Base-by-base conservation (phyloP, 108 stramenopile species). In the Hondaea fermentalgiana region DNA sequence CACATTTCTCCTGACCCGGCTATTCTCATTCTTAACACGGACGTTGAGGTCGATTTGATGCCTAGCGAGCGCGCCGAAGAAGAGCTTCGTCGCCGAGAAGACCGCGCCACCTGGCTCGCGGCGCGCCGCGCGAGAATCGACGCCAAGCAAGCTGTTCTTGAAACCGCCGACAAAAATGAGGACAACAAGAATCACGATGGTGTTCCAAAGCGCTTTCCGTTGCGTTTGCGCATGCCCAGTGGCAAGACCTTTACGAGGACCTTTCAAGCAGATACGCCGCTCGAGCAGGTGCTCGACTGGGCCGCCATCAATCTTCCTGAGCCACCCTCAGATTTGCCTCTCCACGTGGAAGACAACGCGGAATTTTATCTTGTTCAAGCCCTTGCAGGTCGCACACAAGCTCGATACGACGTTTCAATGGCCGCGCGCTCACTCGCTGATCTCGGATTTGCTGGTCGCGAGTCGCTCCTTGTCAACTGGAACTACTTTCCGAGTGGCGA, bases 401-500 rank as follows among this genome's bases (percentile, higher is more conserved):
- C 17, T 12, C 25, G 64, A 8, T 69, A 69, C 42, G 64, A 69
- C 42, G 64, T 23, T 8, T 28, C 17, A 14, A 83, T 53, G 51
- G 76, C 45, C 25, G 49, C 44, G 1, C 45, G n/a, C n/a, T 53
- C 76, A 6, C 51, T 83, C 49, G 49, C 45, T 3, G 76, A 83
- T 6, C 43, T 53, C 49, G 76, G 76, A 0, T 12, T 83, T 23
- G 51, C 19, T 12, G 76, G 51, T 35, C 45, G 76, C 12, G 76
- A 83, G 76, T 83, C 76, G n/a, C 28, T 83, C 23, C 45, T 83
- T 4, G 76, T 83, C 43, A 83, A 35, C 76, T 83, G 76, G 76
- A 53, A 83, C 51, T 47, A 53, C n/a, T 47, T n/a, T 23, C 49
- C 49, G 6, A 28, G 51, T 28, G 76, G 45, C n/a, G 76, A 83